Base-by-base conservation (phyloP, 1,139 yeast species). In the Debaryomycetaceae sp. region DNA sequence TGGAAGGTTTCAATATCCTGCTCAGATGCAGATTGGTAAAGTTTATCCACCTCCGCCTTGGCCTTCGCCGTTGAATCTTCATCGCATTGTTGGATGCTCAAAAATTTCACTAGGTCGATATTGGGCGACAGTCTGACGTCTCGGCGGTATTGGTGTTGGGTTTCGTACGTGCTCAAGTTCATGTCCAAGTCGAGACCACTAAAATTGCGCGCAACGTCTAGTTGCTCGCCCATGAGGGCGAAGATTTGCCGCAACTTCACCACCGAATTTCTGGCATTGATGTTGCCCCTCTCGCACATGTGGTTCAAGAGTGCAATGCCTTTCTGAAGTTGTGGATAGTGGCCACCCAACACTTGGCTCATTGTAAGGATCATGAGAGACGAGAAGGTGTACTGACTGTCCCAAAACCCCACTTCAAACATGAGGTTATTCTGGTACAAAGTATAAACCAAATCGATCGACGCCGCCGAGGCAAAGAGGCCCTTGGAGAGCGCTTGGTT, bases 401-500 rank as follows among this genome's bases (percentile, higher is more conserved):
- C 78, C 71, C 75, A 71, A 44, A 65, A 71, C 9, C 77, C 78
- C 35, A 65, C 57, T 12, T 59, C 51, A 23, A 71, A 70, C 16
- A 71, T 45, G 39, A 61, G 45, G 7, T 61, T 53, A 34, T 54
- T 45, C 25, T 53, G 53, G 28, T 56, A 61, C 29, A 72, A 49
- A 31, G 58, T 58, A 16, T 53, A 39, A 1, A 71, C 38, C 12
- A 70, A 52, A 34, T 63, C 64, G 22, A 72, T 58, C 9, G 66
- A 62, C 10, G 65, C 49, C 30, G 58, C 50, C 2, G 77, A 64
- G 0, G 69, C 58, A 18, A 53, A 46, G 8, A 70, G 51, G 19
- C 73, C 63, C 36, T 58, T 61, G 18, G 60, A 51, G 15, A 66
- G 55, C 1, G 68, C 63, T 18, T 48, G 47, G 14, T 55, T 51